Evolutionary conservation across 2,329 filamentous ascomycete species (phyloP).

Genomic region (Nakataea oryzae): DNA sequence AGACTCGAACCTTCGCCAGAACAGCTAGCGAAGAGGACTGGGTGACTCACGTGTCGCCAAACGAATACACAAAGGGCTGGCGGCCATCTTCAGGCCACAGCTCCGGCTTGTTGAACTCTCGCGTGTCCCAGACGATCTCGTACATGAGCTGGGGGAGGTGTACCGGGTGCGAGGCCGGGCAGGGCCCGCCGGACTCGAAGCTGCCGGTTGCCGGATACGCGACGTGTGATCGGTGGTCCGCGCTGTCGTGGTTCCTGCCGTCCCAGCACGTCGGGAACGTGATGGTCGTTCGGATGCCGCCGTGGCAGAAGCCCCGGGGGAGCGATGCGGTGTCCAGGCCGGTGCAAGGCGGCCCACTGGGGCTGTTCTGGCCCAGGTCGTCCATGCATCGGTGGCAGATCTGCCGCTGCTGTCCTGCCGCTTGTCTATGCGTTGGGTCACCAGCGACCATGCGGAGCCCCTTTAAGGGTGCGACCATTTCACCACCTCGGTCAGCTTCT

Average conservation of each 20-base stretch:
- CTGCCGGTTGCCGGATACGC: constrained; percentile 29
- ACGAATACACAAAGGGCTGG: constrained; percentile 11
- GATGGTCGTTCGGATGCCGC: constrained; percentile 31
- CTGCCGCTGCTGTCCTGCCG: constrained; percentile 12
- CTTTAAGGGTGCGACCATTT: constrained; percentile 7
- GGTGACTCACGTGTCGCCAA: constrained; percentile 9
- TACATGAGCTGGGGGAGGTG: constrained; percentile 32
- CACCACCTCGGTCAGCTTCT: neutral
- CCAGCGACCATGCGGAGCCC: constrained; percentile 27
- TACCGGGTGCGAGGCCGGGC: constrained; percentile 29
- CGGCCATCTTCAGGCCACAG: constrained; percentile 21
- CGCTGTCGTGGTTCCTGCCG: constrained; percentile 35
- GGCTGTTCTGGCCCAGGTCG: constrained; percentile 12
- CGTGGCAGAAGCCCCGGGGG: constrained; percentile 22
- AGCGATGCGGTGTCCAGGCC: constrained; percentile 24
- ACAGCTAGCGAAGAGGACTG: neutral
- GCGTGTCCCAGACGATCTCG: constrained; percentile 32
- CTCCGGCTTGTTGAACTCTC: constrained; percentile 24
- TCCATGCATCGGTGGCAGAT: constrained; percentile 16
- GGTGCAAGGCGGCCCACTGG: constrained; percentile 13
- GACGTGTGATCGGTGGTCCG: constrained; percentile 30
- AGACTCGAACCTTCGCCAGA: neutral
- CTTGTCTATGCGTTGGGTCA: constrained; percentile 14
- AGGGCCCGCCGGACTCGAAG: constrained; percentile 19
- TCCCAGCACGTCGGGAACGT: constrained; percentile 42